Percentiles rank a stretch among this genome's conserved stretches.
phyloP scores from a whole-genome alignment of 1,284 basidiomycete genomes.

The Vanrija pseudolonga region DNA sequence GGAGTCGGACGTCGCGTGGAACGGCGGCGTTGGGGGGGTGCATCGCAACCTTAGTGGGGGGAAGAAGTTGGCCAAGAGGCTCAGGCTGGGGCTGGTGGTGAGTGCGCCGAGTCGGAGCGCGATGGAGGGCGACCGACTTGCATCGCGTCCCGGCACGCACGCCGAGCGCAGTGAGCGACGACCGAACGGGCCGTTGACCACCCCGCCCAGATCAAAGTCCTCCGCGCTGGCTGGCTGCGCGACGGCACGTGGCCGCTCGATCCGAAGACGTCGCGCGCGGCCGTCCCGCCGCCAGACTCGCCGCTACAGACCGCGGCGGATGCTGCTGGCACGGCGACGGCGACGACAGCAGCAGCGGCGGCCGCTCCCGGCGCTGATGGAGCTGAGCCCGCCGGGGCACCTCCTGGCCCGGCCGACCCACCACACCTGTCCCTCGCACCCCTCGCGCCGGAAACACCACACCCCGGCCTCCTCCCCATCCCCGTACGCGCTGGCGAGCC shows the following conservation, averaged over 20 bases:
- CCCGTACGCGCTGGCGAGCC: not conserved
- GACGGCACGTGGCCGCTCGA: conserved; percentile 48
- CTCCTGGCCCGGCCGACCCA: too few species aligned
- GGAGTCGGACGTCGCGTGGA: conserved; percentile 36
- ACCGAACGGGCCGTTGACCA: not conserved
- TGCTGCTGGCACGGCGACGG: not conserved
- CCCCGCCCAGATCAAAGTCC: conserved; percentile 37
- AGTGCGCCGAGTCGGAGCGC: conserved; percentile 10
- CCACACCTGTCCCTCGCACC: not conserved
- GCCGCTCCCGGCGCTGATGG: too few species aligned
- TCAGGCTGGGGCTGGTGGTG: conserved; percentile 42
- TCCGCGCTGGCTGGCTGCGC: conserved; percentile 41
- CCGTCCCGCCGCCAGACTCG: conserved; percentile 24
- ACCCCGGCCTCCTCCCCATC: not conserved
- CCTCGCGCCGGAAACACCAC: not conserved
- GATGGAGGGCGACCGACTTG: too few species aligned
- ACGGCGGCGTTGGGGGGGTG: conserved; percentile 34
- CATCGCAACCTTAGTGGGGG: conserved; percentile 29
- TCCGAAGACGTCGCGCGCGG: conserved; percentile 19
- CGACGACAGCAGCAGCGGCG: not conserved
- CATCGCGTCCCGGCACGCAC: too few species aligned
- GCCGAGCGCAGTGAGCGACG: too few species aligned
- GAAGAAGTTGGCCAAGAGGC: conserved; percentile 29
- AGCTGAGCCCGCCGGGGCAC: too few species aligned
- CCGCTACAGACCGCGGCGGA: not conserved